Evolutionary conservation across 495 filamentous ascomycete genomes (phyloP), one percentile per base, ranked within the genome.

Genomic region (Symbiotaphrina buchneri): DNA sequence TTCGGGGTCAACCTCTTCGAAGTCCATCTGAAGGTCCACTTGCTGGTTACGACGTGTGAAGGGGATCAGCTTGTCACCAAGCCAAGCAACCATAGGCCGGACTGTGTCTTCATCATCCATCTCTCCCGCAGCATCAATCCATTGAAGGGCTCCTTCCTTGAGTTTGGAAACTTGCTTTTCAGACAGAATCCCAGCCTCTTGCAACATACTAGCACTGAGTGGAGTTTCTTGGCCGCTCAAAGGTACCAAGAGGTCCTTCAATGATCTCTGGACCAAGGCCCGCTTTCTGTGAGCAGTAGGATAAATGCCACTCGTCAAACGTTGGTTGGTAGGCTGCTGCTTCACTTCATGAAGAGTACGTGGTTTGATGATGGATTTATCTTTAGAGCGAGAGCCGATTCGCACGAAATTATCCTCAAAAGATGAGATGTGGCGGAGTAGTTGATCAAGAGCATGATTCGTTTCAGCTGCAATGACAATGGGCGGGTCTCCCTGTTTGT

Each of bases 361-460:
- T 3, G 55, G 48, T 37, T 71, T 65, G 40, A 83, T 71, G 10
- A 68, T 55, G 0, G 65, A 58, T 8, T 59, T 49, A 33, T 76
- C 74, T 4, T 61, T 72, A n/a, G 60, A 69, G 39, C 79, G 62
- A 4, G 70, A 68, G n/a, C 85, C 85, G 11, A 95, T 53, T 5
- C 85, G 76, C 24, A 85, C 53, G 32, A 84, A 71, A 3, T 70
- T 57, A 1, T 55, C 52, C 30, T 78, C 77, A 30, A 72, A 70
- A 1, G 53, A 34, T 1, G 74, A 56, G 14, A 92, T 52, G 28
- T 74, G 67, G 3, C 51, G 53, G 10, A 97, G 56, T 1, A 94
- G 49, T 42, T 93, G 87, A 40, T 94, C 85, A 0, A 94, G 48
- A 0, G 87, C 85, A 49, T 97, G 83, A 37, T 97, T 97, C 2